Evolutionary conservation across 2,329 filamentous ascomycete genomes (phyloP).

Genomic region (Ramularia endophylla): DNA sequence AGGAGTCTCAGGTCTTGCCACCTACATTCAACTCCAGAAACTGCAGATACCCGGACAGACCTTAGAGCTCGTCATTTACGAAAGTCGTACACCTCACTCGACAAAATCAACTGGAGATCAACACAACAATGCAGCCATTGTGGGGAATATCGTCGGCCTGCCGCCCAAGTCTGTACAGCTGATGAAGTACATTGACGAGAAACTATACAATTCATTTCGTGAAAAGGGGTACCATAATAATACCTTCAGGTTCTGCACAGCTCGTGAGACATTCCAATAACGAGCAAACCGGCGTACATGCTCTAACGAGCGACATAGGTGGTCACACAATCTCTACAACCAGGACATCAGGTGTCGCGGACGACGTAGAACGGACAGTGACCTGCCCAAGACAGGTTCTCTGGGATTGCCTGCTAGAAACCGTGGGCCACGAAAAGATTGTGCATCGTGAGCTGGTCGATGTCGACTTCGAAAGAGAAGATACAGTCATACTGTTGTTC

Average conservation of each 20-base stretch:
- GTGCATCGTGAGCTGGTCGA: slow-evolving; percentile 7
- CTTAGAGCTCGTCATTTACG: too few relatives aligned
- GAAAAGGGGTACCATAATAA: slow-evolving; percentile 6
- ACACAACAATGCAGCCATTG: slow-evolving; percentile 2
- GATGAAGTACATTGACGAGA: not conserved
- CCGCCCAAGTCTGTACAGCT: slow-evolving; percentile 6
- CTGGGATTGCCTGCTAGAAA: slow-evolving; percentile 6
- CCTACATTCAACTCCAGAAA: slow-evolving; percentile 6
- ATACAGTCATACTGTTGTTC: slow-evolving; percentile 3
- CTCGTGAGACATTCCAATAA: too few relatives aligned
- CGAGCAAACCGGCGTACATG: too few relatives aligned
- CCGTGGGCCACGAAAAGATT: slow-evolving; percentile 1
- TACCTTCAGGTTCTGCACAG: slow-evolving; percentile 3
- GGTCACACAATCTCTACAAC: too few relatives aligned
- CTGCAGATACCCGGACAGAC: too few relatives aligned
- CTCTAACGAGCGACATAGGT: too few relatives aligned
- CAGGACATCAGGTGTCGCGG: slow-evolving; percentile 4
- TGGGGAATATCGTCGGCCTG: slow-evolving; percentile 7
- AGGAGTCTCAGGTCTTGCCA: slow-evolving; percentile 7
- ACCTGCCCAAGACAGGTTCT: slow-evolving; percentile 6
- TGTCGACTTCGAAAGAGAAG: not conserved
- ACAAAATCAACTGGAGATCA: not conserved
- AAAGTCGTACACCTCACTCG: too few relatives aligned
- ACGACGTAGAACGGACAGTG: slow-evolving; percentile 1
- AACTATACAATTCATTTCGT: slow-evolving; percentile 5